Evolutionary conservation across 1,139 yeast species (phyloP).

Genomic region (Candida labiduridarum): DNA sequence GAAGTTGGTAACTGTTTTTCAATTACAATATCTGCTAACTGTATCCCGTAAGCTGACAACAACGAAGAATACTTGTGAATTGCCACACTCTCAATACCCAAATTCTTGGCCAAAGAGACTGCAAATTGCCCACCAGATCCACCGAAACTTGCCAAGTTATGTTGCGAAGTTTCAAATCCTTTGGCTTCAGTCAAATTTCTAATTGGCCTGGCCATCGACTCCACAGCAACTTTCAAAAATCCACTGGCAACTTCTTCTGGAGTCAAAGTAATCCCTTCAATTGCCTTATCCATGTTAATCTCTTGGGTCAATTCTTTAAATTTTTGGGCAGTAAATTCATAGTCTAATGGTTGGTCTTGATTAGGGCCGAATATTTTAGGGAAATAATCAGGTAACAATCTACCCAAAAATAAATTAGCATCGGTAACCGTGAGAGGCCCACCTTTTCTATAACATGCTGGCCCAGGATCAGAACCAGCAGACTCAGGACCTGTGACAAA

Average conservation of each 20-base stretch:
- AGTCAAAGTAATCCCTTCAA: slow-evolving; percentile 24
- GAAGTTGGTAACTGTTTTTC: slow-evolving; percentile 65
- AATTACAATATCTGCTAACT: slow-evolving; percentile 52
- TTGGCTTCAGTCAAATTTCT: slow-evolving; percentile 48
- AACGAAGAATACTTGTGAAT: slow-evolving; percentile 48
- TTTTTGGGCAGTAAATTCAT: slow-evolving; percentile 29
- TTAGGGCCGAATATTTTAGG: slow-evolving; percentile 49
- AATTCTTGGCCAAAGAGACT: slow-evolving; percentile 41
- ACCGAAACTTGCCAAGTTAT: slow-evolving; percentile 48
- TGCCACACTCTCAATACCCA: slow-evolving; percentile 41
- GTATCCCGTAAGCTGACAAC: slow-evolving; percentile 48
- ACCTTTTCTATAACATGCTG: slow-evolving; percentile 49
- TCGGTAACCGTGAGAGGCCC: slow-evolving; percentile 52
- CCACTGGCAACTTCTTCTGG: slow-evolving; percentile 48
- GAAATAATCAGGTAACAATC: slow-evolving; percentile 42
- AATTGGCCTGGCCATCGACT: slow-evolving; percentile 50
- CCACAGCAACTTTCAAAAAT: slow-evolving; percentile 47
- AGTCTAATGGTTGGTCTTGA: slow-evolving; percentile 42
- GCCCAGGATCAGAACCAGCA: slow-evolving; percentile 53
- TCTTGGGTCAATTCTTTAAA: slow-evolving; percentile 34
- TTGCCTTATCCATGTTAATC: slow-evolving; percentile 32
- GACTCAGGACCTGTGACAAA: slow-evolving; percentile 52
- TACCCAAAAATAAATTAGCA: slow-evolving; percentile 46
- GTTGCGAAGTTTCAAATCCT: slow-evolving; percentile 43
- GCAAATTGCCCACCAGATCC: slow-evolving; percentile 53